These are phyloP conservation scores for Kandelia obovata DNA, from an alignment of 345 rosid species.

Conservation along the genomic window DNA sequence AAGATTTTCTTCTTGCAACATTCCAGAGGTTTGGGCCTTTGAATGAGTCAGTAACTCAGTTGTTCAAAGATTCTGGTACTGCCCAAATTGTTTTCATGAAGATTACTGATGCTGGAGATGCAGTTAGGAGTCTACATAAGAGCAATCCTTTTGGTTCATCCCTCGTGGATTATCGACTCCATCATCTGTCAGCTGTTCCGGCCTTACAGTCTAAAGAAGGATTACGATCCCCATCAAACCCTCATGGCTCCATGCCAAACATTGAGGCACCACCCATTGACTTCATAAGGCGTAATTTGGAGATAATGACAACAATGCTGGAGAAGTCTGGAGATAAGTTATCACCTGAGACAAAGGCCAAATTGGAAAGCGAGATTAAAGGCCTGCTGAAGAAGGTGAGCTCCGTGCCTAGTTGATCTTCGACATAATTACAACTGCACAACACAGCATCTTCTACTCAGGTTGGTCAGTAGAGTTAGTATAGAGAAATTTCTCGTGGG, in stretches of 20 bases:
- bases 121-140: conserved; percentile 51
- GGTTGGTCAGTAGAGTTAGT: neutral
- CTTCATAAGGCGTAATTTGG: conserved; percentile 69
- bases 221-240: conserved; percentile 20
- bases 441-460: conserved; percentile 5
- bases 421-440: conserved; percentile 21
- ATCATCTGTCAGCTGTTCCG: conserved; percentile 20
- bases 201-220: conserved; percentile 15
- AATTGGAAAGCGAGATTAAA: conserved; percentile 70
- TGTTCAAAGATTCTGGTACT: conserved; percentile 35
- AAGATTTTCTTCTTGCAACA: conserved; percentile 46
- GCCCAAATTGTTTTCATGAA: conserved; percentile 59
- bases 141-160: conserved; percentile 53
- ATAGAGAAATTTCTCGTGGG: conserved; percentile 1
- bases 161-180: conserved; percentile 43
- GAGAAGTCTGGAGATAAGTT: conserved; percentile 72
- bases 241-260: conserved; percentile 27
- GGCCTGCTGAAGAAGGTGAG: conserved; percentile 70
- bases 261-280: conserved; percentile 55
- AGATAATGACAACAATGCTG: conserved; percentile 88
- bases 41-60: conserved; percentile 52
- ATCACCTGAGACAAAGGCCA: conserved; percentile 68
- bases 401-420: conserved; percentile 54
- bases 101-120: conserved; percentile 55
- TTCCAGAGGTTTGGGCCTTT: conserved; percentile 68